A percentile compares a stretch with the other conserved stretches of the same genome.
Evolutionary conservation across 2,329 filamentous ascomycete genomes (phyloP).

Genomic region (Pyricularia sp.): DNA sequence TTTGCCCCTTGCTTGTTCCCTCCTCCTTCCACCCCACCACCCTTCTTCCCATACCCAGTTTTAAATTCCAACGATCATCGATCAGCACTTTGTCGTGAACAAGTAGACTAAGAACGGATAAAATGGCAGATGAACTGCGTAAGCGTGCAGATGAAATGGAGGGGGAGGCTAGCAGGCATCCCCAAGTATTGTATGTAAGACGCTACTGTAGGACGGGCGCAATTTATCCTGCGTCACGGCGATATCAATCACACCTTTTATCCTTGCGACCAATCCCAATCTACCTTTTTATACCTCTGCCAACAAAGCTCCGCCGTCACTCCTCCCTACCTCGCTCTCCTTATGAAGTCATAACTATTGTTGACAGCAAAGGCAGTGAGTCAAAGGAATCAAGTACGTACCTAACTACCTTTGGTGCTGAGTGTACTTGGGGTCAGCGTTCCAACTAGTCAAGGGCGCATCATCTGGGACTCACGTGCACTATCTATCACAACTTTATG

Average conservation of each 20-base stretch:
- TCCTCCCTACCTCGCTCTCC: not conserved
- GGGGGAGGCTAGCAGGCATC: not conserved
- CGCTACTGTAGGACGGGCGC: not conserved
- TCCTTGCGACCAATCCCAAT: not conserved
- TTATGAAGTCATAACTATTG: not conserved
- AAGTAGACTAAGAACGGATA: not conserved
- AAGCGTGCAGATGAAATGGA: not conserved
- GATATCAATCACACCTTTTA: not conserved
- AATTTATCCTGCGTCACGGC: not conserved
- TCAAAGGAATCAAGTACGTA: not conserved
- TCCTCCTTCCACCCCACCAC: too few species aligned
- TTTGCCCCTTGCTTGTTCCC: too few species aligned
- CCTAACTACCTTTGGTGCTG: too few species aligned
- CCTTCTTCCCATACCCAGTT: not conserved
- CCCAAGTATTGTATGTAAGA: not conserved
- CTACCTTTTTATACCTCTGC: too few species aligned
- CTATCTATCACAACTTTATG: not conserved
- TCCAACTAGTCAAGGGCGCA: not conserved
- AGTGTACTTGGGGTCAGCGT: not conserved
- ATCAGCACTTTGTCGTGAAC: not conserved
- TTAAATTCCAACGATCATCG: not conserved
- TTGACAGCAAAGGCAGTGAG: not conserved
- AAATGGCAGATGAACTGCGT: not conserved
- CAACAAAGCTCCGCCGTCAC: not conserved
- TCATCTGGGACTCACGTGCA: not conserved